phyloP scores from a whole-genome alignment of 2,329 filamentous ascomycete species.

The Ophiocordyceps camponoti-saundersi region DNA sequence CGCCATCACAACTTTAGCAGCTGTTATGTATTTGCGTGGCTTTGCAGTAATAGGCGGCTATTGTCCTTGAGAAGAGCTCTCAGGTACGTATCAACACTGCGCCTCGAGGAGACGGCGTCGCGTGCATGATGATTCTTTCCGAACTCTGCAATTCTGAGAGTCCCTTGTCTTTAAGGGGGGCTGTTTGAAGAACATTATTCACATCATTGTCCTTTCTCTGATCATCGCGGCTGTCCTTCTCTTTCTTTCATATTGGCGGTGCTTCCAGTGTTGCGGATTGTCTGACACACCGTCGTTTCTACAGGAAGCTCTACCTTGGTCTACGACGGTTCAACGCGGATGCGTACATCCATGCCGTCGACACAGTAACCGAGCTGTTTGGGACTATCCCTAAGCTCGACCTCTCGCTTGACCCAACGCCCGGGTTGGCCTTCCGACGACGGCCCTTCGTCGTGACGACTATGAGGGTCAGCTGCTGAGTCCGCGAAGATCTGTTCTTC shows the following conservation, averaged over 20 bases:
- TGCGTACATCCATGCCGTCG: slow-evolving; percentile 50
- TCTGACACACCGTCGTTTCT: too few species aligned
- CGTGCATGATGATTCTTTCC: neutral
- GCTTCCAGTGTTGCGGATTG: too few species aligned
- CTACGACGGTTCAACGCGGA: slow-evolving; percentile 45
- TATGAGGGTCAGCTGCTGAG: slow-evolving; percentile 6
- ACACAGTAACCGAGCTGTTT: slow-evolving; percentile 71
- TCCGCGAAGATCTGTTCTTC: slow-evolving; percentile 26
- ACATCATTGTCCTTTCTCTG: too few species aligned
- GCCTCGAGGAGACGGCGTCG: neutral
- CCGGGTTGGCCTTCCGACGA: slow-evolving; percentile 17
- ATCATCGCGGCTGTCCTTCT: too few species aligned
- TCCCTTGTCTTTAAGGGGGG: neutral
- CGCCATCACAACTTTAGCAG: too few species aligned
- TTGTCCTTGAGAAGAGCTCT: too few species aligned
- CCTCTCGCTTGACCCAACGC: slow-evolving; percentile 60
- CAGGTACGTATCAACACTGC: too few species aligned
- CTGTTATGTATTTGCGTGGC: too few species aligned
- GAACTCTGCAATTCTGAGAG: slow-evolving; percentile 1
- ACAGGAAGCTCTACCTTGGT: neutral
- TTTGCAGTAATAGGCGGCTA: too few species aligned
- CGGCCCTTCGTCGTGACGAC: slow-evolving; percentile 5
- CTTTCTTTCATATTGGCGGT: too few species aligned
- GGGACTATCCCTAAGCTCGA: slow-evolving; percentile 64
- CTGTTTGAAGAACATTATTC: neutral